A percentile compares a stretch with the other conserved stretches of the same genome.
Evolutionary conservation across 345 rosid species (phyloP).

Genomic region (Citrus sp.): DNA sequence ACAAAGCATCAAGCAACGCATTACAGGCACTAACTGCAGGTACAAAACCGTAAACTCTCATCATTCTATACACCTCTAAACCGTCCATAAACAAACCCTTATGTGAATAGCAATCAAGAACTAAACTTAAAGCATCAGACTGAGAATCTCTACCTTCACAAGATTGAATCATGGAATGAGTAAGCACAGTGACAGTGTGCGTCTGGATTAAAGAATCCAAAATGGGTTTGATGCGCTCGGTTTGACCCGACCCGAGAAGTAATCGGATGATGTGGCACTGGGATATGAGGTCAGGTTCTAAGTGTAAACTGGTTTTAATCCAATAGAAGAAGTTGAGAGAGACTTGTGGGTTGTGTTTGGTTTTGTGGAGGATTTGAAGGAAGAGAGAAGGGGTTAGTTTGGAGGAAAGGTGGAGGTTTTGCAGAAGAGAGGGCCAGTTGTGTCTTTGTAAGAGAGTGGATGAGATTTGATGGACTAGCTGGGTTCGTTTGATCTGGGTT

Average conservation of each 20-base stretch:
- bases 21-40: constrained; percentile 44
- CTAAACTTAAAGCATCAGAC: constrained; percentile 33
- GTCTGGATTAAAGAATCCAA: constrained; percentile 38
- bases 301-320: constrained; percentile 38
- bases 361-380: constrained; percentile 49
- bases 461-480: constrained; percentile 47
- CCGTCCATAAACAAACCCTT: constrained; percentile 38
- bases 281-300: constrained; percentile 54
- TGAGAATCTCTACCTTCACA: constrained; percentile 38
- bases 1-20: constrained; percentile 48
- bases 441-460: constrained; percentile 55
- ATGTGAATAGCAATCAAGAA: constrained; percentile 39
- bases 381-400: constrained; percentile 47
- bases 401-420: constrained; percentile 37
- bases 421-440: constrained; percentile 43
- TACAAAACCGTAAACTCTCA: constrained; percentile 33
- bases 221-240: constrained; percentile 31
- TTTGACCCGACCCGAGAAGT: constrained; percentile 28
- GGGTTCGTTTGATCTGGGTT: constrained; percentile 34
- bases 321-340: constrained; percentile 62
- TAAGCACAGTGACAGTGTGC: constrained; percentile 29
- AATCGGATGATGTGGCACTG: constrained; percentile 41
- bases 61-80: constrained; percentile 40
- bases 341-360: constrained; percentile 36
- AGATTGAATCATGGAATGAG: constrained; percentile 40